Conservation (phyloP, 805 yeast species). For the Myxozyma mucilagina region DNA sequence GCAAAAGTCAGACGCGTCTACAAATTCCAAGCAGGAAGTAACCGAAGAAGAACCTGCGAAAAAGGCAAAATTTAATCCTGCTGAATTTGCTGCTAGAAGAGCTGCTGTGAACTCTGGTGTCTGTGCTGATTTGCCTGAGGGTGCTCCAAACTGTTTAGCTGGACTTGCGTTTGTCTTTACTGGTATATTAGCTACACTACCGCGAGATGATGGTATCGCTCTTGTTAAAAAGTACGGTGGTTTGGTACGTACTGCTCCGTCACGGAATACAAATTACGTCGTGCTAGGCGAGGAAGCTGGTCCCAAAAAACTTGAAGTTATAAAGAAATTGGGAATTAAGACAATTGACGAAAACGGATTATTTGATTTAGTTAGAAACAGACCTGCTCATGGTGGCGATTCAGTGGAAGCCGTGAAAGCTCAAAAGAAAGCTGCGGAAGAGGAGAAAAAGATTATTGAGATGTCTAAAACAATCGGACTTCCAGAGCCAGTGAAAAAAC, state of each 20-base stretch:
- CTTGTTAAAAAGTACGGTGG: slow-evolving; percentile 89
- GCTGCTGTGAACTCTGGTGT: slow-evolving; percentile 17
- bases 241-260: slow-evolving; percentile 57
- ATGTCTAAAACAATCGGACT: slow-evolving; percentile 50
- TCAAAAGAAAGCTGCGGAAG: slow-evolving; percentile 64
- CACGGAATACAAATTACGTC: slow-evolving; percentile 81
- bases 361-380: slow-evolving; percentile 62
- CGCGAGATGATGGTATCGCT: slow-evolving; percentile 71
- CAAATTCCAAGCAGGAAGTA: not conserved
- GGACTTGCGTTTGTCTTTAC: slow-evolving; percentile 94
- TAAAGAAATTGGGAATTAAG: slow-evolving; percentile 69
- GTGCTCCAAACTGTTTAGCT: slow-evolving; percentile 78
- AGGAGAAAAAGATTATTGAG: slow-evolving; percentile 59
- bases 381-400: slow-evolving; percentile 92
- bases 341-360: slow-evolving; percentile 89
- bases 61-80: slow-evolving; percentile 16
- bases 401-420: slow-evolving; percentile 79
- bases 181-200: slow-evolving; percentile 78
- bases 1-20: not conserved
- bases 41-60: not conserved
- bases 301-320: slow-evolving; percentile 85
- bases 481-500: slow-evolving; percentile 10
- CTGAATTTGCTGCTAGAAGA: slow-evolving; percentile 13
- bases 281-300: slow-evolving; percentile 97
- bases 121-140: slow-evolving; percentile 58